Conservation (phyloP, 345 rosid genomes). For the Lumnitzera littorea region DNA sequence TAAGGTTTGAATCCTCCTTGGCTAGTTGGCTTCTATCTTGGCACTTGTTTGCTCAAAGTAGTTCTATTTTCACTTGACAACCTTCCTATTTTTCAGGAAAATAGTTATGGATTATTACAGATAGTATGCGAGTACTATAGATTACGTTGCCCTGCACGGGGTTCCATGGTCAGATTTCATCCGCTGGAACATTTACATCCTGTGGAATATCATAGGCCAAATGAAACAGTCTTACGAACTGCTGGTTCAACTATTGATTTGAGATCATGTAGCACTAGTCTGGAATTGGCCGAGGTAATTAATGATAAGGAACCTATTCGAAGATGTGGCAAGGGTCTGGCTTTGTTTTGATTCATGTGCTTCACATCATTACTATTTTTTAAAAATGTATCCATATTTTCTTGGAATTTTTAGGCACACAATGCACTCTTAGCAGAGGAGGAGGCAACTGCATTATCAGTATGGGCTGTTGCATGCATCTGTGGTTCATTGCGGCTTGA, state of each 20-base stretch:
- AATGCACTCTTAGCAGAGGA: conserved; percentile 73
- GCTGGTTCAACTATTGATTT: conserved; percentile 61
- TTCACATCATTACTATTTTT: neutral
- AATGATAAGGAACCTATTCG: neutral
- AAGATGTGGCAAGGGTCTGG: neutral
- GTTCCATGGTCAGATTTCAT: conserved; percentile 67
- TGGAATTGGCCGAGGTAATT: conserved; percentile 79
- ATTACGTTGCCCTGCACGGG: conserved; percentile 58
- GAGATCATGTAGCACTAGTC: conserved; percentile 60
- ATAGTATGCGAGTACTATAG: conserved; percentile 70
- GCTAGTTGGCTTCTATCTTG: conserved; percentile 6
- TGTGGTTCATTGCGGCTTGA: conserved; percentile 93
- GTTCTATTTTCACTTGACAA: conserved; percentile 6
- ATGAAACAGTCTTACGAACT: conserved; percentile 44
- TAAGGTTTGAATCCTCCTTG: conserved; percentile 46
- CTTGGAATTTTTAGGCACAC: conserved; percentile 48
- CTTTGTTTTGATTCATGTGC: neutral
- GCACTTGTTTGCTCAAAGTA: conserved; percentile 1
- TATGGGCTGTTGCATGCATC: conserved; percentile 83
- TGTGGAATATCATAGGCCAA: conserved; percentile 65
- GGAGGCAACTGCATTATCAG: conserved; percentile 81
- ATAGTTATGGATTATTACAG: conserved; percentile 71
- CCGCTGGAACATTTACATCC: conserved; percentile 92
- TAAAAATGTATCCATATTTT: conserved; percentile 9
- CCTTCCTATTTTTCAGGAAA: conserved; percentile 41